Evolutionary conservation across 106 monocot species (phyloP).

Genomic region (Dendrobium chrysotoxum): DNA sequence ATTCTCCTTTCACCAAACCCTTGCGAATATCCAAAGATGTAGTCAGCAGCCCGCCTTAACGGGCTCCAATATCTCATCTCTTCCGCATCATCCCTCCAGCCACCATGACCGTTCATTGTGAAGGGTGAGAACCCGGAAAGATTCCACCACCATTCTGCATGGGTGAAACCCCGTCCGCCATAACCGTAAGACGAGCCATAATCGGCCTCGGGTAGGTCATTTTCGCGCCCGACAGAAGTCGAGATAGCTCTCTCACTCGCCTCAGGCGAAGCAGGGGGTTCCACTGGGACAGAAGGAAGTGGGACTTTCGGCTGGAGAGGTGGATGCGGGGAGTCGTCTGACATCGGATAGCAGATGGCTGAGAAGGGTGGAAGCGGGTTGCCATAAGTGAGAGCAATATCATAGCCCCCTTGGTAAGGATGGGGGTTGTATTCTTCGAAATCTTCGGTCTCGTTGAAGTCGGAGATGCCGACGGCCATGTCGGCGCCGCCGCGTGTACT

Average conservation of each 20-base stretch:
- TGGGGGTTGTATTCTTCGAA: constrained; percentile 77
- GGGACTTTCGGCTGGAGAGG: background rate
- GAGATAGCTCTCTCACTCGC: background rate
- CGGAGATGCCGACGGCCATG: constrained; percentile 2
- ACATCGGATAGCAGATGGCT: constrained; percentile 66
- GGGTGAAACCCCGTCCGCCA: background rate
- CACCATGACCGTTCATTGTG: background rate
- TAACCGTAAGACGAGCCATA: constrained; percentile 14
- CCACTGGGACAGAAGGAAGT: constrained; percentile 1
- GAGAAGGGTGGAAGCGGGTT: constrained; percentile 55
- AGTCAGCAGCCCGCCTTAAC: constrained; percentile 48
- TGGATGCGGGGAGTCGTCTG: background rate
- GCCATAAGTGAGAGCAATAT: constrained; percentile 79
- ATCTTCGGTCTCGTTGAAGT: constrained; percentile 21
- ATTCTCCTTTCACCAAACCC: constrained; percentile 54
- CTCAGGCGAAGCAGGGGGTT: background rate
- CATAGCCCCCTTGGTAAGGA: constrained; percentile 84
- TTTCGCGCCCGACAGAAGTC: background rate
- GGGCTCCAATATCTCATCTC: constrained; percentile 32
- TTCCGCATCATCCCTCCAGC: constrained; percentile 3
- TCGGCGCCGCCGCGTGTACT: background rate
- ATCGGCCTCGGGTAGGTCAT: background rate
- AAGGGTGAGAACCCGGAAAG: constrained; percentile 27
- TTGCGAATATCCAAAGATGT: constrained; percentile 65
- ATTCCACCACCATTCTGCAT: background rate